Conservation (phyloP, 208 protist species). For the Strigomonas culicis region DNA sequence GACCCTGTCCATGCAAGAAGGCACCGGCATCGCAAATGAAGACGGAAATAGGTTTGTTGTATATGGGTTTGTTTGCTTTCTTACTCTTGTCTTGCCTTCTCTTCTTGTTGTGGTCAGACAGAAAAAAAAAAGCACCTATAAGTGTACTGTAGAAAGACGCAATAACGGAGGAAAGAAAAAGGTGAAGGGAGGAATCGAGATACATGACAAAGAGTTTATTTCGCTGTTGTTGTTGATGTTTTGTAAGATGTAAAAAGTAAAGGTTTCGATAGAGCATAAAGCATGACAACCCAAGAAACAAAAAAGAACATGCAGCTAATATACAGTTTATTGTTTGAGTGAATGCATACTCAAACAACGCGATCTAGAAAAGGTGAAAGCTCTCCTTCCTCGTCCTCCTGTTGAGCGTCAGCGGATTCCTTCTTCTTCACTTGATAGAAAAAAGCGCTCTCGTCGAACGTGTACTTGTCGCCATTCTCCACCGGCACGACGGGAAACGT, state of each 20-base stretch:
- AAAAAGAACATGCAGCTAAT: not conserved
- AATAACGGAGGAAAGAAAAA: constrained; percentile 8
- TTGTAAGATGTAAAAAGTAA: not conserved
- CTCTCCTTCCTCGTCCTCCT: not conserved
- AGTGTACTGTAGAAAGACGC: no score
- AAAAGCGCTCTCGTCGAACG: no score
- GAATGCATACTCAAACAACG: not conserved
- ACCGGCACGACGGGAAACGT: not conserved
- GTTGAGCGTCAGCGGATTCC: no score
- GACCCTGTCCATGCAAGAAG: not conserved
- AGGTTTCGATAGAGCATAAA: not conserved
- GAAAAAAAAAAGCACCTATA: constrained; percentile 10
- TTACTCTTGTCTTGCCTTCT: not conserved
- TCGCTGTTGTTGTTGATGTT: not conserved
- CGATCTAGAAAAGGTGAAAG: not conserved
- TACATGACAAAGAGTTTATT: not conserved
- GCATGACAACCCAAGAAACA: not conserved
- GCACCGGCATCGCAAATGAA: not conserved
- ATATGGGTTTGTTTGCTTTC: not conserved
- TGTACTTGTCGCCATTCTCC: no score
- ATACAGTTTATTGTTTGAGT: not conserved
- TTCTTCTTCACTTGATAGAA: no score
- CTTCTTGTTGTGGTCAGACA: constrained; percentile 1
- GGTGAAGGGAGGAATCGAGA: not conserved
- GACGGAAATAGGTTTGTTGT: not conserved